Evolutionary conservation across 2,329 filamentous ascomycete genomes (phyloP).

Genomic region (Ophiostoma sp.): DNA sequence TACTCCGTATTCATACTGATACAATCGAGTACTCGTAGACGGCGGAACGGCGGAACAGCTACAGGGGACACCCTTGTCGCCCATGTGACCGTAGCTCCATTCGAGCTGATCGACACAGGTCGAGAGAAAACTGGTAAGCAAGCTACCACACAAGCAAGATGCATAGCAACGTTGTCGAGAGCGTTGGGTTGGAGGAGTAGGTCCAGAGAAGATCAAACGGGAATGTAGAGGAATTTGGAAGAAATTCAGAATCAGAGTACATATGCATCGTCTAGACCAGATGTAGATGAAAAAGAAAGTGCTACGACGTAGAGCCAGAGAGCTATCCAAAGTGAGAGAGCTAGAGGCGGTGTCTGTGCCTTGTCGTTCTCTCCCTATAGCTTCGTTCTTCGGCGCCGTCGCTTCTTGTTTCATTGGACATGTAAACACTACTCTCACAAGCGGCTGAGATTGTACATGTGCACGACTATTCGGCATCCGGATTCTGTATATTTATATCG

Average conservation of each 20-base stretch:
- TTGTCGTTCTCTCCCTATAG: not conserved
- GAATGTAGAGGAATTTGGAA: not conserved
- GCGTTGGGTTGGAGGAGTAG: too few relatives aligned
- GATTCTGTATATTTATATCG: too few relatives aligned
- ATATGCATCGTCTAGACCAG: too few relatives aligned
- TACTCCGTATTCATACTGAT: too few relatives aligned
- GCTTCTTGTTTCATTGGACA: not conserved
- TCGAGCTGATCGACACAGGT: not conserved
- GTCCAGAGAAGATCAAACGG: not conserved
- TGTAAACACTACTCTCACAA: not conserved
- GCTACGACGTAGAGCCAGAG: not conserved
- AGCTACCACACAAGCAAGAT: too few relatives aligned
- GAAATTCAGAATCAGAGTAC: too few relatives aligned
- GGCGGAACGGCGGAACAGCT: not conserved
- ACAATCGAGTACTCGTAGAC: not conserved
- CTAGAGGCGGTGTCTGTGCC: not conserved
- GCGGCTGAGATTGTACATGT: not conserved
- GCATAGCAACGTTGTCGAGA: too few relatives aligned
- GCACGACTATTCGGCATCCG: too few relatives aligned
- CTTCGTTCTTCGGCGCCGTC: not conserved
- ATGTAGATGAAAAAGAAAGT: too few relatives aligned
- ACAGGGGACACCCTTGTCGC: not conserved
- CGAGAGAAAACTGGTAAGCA: not conserved
- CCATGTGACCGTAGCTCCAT: not conserved
- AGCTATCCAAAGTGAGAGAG: not conserved